These are phyloP conservation scores for Talaromyces amestolkiae DNA, from an alignment of 2,329 filamentous ascomycete genomes.

Conservation along the genomic window DNA sequence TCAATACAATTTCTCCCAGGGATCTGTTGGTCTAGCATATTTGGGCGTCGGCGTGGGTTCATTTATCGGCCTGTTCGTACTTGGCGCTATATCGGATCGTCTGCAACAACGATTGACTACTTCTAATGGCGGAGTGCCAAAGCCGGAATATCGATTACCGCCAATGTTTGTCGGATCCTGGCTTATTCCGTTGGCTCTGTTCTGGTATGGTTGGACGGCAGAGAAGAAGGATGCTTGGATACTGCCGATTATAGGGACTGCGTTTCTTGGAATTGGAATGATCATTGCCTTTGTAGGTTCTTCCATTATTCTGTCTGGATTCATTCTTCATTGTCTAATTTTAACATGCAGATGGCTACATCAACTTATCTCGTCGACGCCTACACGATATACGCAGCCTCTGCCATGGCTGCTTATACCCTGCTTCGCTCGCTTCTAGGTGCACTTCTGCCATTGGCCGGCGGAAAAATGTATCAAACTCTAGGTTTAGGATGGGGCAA, in stretches of 20 bases:
- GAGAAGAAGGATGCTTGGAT: constrained; percentile 57
- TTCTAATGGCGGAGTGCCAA: constrained; percentile 42
- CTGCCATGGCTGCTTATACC: constrained; percentile 54
- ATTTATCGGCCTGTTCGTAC: constrained; percentile 34
- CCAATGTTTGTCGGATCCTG: constrained; percentile 56
- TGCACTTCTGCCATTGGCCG: constrained; percentile 61
- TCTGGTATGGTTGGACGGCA: constrained; percentile 60
- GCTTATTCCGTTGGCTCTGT: constrained; percentile 55
- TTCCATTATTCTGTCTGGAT: constrained; percentile 1
- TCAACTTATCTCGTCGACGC: constrained; percentile 63
- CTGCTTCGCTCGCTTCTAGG: constrained; percentile 57
- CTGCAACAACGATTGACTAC: constrained; percentile 31
- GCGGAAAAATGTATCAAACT: constrained; percentile 49
- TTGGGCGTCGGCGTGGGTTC: constrained; percentile 50
- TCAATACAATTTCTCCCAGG: constrained; percentile 49
- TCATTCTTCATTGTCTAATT: constrained; percentile 11
- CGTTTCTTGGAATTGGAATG: constrained; percentile 55
- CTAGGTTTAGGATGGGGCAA: constrained; percentile 54
- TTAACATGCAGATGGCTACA: constrained; percentile 45
- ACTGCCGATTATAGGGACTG: constrained; percentile 59
- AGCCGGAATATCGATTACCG: constrained; percentile 53
- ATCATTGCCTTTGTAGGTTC: constrained; percentile 51
- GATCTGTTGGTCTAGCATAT: constrained; percentile 49
- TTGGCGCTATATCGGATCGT: constrained; percentile 37
- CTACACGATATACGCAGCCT: constrained; percentile 49